Percentiles rank a stretch among this genome's conserved stretches.
Conservation (phyloP, 2,329 filamentous ascomycete genomes). For the Tolypocladium amazonense region DNA sequence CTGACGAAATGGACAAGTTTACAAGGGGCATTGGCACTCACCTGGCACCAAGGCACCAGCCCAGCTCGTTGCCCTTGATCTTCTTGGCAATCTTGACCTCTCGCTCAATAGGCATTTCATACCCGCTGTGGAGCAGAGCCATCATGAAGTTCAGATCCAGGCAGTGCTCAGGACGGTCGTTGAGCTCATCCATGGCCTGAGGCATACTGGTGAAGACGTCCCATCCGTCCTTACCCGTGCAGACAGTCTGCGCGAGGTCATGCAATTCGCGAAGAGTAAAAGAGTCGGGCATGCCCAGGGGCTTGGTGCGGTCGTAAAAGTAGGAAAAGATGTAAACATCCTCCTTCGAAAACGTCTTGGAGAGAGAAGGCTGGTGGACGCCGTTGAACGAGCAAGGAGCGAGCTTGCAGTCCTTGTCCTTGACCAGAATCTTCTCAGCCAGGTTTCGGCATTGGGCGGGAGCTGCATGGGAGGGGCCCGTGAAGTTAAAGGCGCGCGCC, state of each 20-base stretch:
- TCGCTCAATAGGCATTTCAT: conserved; percentile 93
- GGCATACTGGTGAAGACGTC: conserved; percentile 67
- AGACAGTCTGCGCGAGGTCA: conserved; percentile 76
- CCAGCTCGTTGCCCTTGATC: conserved; percentile 92
- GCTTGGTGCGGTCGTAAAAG: conserved; percentile 91
- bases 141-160: conserved; percentile 96
- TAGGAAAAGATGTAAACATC: conserved; percentile 96
- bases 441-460: conserved; percentile 82
- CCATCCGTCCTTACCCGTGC: conserved; percentile 68
- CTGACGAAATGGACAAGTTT: not conserved
- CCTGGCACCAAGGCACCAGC: conserved; percentile 97
- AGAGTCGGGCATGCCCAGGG: conserved; percentile 94
- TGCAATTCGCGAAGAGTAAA: conserved; percentile 89
- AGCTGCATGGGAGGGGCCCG: conserved; percentile 63
- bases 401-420: conserved; percentile 71
- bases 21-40: conserved; percentile 33
- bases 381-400: conserved; percentile 98
- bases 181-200: conserved; percentile 69
- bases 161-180: conserved; percentile 79
- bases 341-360: conserved; percentile 84
- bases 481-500: conserved; percentile 69
- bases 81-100: conserved; percentile 99
- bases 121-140: conserved; percentile 83
- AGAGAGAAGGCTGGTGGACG: conserved; percentile 83
- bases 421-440: conserved; percentile 82